Conservation (phyloP, 441 rosid species). For the Croton setiger region DNA sequence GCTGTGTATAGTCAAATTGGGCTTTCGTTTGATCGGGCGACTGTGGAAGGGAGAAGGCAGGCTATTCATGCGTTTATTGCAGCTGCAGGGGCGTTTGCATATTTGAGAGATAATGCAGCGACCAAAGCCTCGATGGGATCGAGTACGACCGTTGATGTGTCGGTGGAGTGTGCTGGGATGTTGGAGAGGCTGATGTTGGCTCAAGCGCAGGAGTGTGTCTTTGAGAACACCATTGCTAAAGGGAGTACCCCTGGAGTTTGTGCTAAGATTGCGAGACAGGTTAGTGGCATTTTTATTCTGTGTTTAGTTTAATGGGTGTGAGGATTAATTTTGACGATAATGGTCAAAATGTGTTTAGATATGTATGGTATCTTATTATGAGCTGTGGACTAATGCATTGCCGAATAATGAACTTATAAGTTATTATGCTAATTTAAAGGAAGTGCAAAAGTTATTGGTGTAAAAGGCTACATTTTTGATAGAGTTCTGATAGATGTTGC, state of each 20-base stretch:
- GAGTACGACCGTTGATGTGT: slow-evolving; percentile 69
- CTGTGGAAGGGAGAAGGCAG: slow-evolving; percentile 80
- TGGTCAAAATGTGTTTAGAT: background rate
- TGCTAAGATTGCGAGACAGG: slow-evolving; percentile 94
- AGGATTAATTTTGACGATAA: background rate
- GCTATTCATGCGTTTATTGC: slow-evolving; percentile 86
- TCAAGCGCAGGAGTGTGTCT: slow-evolving; percentile 97
- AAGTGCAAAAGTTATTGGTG: background rate
- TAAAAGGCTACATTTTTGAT: background rate
- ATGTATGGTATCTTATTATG: background rate
- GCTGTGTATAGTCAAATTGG: slow-evolving; percentile 88
- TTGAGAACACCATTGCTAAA: slow-evolving; percentile 90
- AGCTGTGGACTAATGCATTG: slow-evolving; percentile 7
- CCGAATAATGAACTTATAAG: background rate
- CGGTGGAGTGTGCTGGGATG: slow-evolving; percentile 90
- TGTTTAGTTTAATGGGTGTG: background rate
- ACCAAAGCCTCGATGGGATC: slow-evolving; percentile 71
- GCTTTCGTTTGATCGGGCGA: slow-evolving; percentile 63
- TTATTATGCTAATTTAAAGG: background rate
- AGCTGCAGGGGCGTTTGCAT: slow-evolving; percentile 81
- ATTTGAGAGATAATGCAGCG: slow-evolving; percentile 68
- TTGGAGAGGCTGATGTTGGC: slow-evolving; percentile 91
- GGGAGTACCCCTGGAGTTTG: slow-evolving; percentile 95
- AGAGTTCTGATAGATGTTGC: background rate
- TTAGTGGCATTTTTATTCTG: slow-evolving; percentile 22